Evolutionary conservation across 2,329 filamentous ascomycete species (phyloP).

Genomic region (Colletotrichum limetticola): DNA sequence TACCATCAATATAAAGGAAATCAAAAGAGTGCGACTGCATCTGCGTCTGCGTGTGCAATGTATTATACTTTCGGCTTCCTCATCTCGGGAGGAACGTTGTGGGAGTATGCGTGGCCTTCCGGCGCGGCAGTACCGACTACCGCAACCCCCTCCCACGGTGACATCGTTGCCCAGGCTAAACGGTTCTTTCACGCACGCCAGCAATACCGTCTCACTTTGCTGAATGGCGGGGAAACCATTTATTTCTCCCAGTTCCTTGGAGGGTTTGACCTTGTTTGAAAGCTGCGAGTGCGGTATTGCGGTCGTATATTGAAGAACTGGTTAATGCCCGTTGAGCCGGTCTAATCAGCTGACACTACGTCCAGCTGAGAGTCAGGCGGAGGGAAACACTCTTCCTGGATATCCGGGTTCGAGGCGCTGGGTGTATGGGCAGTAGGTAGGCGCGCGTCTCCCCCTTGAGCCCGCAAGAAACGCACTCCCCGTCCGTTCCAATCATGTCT

Average conservation of each 20-base stretch:
- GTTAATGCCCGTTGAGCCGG: neutral
- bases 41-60: neutral
- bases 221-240: neutral
- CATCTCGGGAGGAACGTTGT: neutral
- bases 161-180: neutral
- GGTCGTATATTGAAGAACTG: neutral
- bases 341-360: neutral
- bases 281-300: neutral
- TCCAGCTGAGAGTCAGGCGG: neutral
- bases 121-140: neutral
- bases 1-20: neutral
- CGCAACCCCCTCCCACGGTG: neutral
- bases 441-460: neutral
- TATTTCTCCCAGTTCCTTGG: neutral
- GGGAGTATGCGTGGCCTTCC: neutral
- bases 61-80: constrained; percentile 22
- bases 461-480: neutral
- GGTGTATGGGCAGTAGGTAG: neutral
- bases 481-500: neutral
- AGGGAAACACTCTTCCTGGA: neutral
- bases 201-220: neutral
- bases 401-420: neutral
- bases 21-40: neutral
- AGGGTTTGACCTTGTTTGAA: neutral
- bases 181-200: neutral